Evolutionary conservation across 1,139 yeast species (phyloP), one percentile per base, ranked within the genome.

Genomic region (Lodderomyces orthopsilosis): DNA sequence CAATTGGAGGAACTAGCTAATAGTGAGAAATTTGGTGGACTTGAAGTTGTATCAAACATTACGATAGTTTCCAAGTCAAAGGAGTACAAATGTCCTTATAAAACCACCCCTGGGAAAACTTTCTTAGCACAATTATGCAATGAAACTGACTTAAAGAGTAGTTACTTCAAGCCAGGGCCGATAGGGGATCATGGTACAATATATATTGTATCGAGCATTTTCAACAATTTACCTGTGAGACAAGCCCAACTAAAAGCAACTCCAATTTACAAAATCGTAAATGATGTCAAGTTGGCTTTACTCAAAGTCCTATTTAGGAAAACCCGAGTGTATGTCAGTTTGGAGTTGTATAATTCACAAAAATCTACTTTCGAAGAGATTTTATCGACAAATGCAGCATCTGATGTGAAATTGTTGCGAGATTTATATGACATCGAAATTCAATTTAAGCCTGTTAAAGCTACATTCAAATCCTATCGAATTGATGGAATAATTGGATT

Each of bases 141-240:
- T 19, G 15, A 9, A 3, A 13, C 34, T 5, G 19, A 26, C 7
- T 3, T 10, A 4, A 9, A 13, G 6, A 33, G 14, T n/a, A 23
- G 41, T 8, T 27, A 38, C 23, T 22, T 6, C 14, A 28, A 28
- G 15, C 40, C 34, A 18, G 37, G 42, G 9, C 37, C 36, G n/a
- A 17, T 47, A 2, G 30, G 21, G 0, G 6, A 32, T 3, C 56
- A 60, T 8, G 94, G 95, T 0, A 83, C 94, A 0, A 49, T 58
- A 0, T 72, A 84, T 1, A 46, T 59, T 0, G 74, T 79, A 0
- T 54, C 64, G 4, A 74, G 78, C 44, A 45, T 86, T 15, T 84
- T 84, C 55, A 61, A 67, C 15, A 69, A 66, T 33, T 42, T 79
- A 1, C 90, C 91, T 0, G 90, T 86, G 1, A 65, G 96, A 23